Base-by-base conservation (phyloP, 2,329 filamentous ascomycete genomes). In the Alternaria triticina region DNA sequence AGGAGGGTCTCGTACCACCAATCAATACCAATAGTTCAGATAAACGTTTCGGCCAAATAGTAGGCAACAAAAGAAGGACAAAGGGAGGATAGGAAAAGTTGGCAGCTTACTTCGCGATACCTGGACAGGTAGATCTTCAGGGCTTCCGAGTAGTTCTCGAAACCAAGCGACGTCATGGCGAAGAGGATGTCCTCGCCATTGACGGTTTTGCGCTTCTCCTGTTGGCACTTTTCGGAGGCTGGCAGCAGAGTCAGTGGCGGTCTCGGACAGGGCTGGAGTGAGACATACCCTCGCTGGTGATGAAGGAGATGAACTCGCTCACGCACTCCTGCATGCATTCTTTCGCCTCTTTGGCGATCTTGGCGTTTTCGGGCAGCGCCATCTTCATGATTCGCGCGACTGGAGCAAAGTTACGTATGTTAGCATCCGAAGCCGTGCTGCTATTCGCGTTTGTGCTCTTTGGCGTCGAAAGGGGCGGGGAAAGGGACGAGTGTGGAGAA, bases 261-360 rank as follows among this genome's bases (percentile, higher is more conserved):
- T 43, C 33, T 43, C 13, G 43, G 17, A 45, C 12, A 3, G 7
- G 20, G 4, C 5, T 9, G 20, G 25, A 9, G 36, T 57, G 54
- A 70, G 68, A 84, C 91, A 78, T 81, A 97, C 96, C 96, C 87
- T 99, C 96, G 81, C 95, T 98, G 36, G 96, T 99, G 79, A 99
- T 98, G 86, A 99, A 99, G 7, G 93, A 97, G 85, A 99, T 99
- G 82, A 99, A 99, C 83, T 99, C 96, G 89, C 94, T 97, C 62
- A 99, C 96, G 79, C 96, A 99, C 82, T 99, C 96, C 82, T 99
- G 96, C 96, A 99, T 98, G 83, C 96, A 99, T 81, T 99, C 96
- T 82, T 99, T 99, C 59, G 96, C 96, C 80, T 99, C 96, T 80
- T 99, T 99, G 64, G 94, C 94, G 66, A 99, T 99, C 83, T 99